Evolutionary conservation across 805 yeast genomes (phyloP), one percentile per base, ranked within the genome.

Genomic region (Candida ipomoeae): DNA sequence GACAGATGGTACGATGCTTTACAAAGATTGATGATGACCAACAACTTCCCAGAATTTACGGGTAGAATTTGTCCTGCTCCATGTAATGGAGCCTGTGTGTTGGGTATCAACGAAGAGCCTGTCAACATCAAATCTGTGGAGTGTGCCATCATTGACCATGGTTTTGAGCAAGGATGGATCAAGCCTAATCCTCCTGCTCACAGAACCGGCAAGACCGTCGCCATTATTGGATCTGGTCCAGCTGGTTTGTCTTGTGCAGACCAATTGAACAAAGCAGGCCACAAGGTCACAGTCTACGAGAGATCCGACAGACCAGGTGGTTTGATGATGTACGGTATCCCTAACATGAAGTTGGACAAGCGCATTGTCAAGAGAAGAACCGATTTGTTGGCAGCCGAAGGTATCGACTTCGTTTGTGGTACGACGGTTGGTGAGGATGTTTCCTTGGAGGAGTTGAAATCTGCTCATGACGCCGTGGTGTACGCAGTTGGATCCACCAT

Each of bases 1-100:
- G 92, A 89, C 70, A 83, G 92, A 66, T 92, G 98, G 98, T 83
- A 77, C 63, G 91, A 89, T 62, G 99, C 99, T 17, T 78, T 90
- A 62, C 92, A 90, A 67, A 81, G 96, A 61, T 79, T 92, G 67
- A 73, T 88, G 66, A 92, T 90, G 91, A 94, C 99, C 54, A 92
- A 92, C 76, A 92, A 94, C 74, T 92, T 94, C 87, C 98, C 98
- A 20, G 98, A 94, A 73, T 92, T 94, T 65, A 92, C 98, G 53
- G 96, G 97, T 54, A 84, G 97, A 73, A 92, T 92, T 56, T 92
- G 99, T 74, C 99, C 99, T 20, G 98, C 98, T 54, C 99, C 99
- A 56, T 92, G 99, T 76, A 96, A 91, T 70, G 97, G 97, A 61
- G 96, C 98, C 2, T 81, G 82, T 70, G 92, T 89, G 33, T 78